Evolutionary conservation across 2,329 filamentous ascomycete species (phyloP).

Genomic region (Hypoxylon sp.): DNA sequence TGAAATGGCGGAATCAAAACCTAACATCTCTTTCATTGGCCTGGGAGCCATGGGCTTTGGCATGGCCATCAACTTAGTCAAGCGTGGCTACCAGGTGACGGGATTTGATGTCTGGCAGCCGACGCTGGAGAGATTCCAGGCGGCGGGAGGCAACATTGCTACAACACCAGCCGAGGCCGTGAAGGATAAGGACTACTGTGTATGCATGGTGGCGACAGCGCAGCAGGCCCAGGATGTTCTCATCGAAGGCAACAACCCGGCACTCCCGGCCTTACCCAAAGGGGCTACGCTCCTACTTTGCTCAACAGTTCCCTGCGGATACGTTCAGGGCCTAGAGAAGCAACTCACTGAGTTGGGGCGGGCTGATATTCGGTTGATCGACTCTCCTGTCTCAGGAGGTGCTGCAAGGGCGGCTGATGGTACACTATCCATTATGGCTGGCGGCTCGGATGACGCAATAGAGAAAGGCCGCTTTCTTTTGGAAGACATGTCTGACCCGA

Average conservation of each 20-base stretch:
- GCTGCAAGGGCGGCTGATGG: conserved; percentile 77
- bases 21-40: conserved; percentile 76
- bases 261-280: conserved; percentile 64
- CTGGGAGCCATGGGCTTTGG: conserved; percentile 87
- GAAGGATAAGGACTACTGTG: conserved; percentile 70
- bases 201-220: conserved; percentile 83
- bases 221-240: conserved; percentile 77
- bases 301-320: conserved; percentile 78
- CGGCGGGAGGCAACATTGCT: conserved; percentile 73
- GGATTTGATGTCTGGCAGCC: conserved; percentile 80
- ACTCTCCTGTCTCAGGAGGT: conserved; percentile 81
- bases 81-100: conserved; percentile 75
- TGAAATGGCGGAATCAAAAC: conserved; percentile 51
- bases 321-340: conserved; percentile 72
- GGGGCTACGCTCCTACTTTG: conserved; percentile 75
- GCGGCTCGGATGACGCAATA: conserved; percentile 70
- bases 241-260: conserved; percentile 71
- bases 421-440: conserved; percentile 82
- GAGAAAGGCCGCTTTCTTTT: conserved; percentile 71
- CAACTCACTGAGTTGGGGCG: conserved; percentile 70
- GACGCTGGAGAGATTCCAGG: conserved; percentile 75
- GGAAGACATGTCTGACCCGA: conserved; percentile 72
- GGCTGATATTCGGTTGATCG: conserved; percentile 76
- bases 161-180: conserved; percentile 74
- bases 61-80: conserved; percentile 82